Conservation (phyloP, 2,329 filamentous ascomycete genomes). For the Alternaria sp. region DNA sequence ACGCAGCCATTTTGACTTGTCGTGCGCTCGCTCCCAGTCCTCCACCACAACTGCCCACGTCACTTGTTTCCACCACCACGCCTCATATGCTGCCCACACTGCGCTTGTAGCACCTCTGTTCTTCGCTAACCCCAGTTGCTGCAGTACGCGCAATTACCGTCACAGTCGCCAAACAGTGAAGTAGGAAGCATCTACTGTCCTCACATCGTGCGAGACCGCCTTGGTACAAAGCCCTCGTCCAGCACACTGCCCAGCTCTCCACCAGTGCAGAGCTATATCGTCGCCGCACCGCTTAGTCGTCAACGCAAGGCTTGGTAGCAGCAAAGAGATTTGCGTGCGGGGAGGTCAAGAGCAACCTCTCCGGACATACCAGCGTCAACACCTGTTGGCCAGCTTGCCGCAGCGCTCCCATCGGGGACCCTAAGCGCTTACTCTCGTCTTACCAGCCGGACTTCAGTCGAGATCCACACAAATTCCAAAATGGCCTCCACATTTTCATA, state of each 20-base stretch:
- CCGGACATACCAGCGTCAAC: constrained; percentile 44
- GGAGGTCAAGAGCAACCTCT: constrained; percentile 50
- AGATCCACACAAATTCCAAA: constrained; percentile 14
- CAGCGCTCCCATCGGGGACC: constrained; percentile 43
- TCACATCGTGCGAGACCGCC: constrained; percentile 6
- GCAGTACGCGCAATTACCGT: constrained; percentile 18
- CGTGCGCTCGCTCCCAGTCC: constrained; percentile 2
- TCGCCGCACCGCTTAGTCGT: constrained; percentile 2
- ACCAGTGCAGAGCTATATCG: constrained; percentile 8
- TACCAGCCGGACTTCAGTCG: constrained; percentile 4
- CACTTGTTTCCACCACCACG: constrained; percentile 4
- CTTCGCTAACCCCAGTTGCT: constrained; percentile 21
- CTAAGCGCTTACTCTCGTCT: constrained; percentile 22
- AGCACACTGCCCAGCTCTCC: constrained; percentile 9
- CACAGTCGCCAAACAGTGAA: constrained; percentile 8
- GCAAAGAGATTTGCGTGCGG: constrained; percentile 42
- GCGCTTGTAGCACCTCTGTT: neutral
- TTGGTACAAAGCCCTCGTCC: constrained; percentile 7
- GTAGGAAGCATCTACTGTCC: constrained; percentile 13
- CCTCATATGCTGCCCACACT: neutral
- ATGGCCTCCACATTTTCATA: constrained; percentile 76
- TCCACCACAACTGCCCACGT: neutral
- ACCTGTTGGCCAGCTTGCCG: constrained; percentile 38
- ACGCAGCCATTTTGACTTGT: constrained; percentile 4
- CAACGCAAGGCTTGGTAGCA: constrained; percentile 26